These are phyloP conservation scores for Claviceps cyperi DNA, from an alignment of 2,329 filamentous ascomycete species.

Conservation along the genomic window DNA sequence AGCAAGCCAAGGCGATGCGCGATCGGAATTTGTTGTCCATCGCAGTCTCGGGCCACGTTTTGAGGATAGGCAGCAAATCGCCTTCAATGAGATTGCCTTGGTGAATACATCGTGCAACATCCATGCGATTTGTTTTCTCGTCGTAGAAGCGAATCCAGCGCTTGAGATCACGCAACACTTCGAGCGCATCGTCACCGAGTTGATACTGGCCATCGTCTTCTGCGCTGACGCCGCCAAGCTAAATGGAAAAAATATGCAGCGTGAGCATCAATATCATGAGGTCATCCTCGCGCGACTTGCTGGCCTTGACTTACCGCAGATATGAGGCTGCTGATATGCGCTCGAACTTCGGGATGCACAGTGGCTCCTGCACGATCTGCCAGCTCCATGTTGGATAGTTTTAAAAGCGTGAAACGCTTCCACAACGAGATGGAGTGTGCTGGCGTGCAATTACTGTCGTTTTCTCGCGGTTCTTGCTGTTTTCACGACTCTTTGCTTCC, in stretches of 20 bases:
- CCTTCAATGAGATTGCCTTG: conserved; percentile 86
- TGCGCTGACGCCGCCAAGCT: conserved; percentile 74
- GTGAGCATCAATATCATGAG: background rate
- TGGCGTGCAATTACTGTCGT: background rate
- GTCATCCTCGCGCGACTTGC: conserved; percentile 4
- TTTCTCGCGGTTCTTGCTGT: background rate
- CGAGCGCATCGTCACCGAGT: conserved; percentile 82
- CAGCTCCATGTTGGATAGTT: conserved; percentile 33
- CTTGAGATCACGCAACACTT: conserved; percentile 83
- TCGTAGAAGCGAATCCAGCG: conserved; percentile 93
- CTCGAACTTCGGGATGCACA: conserved; percentile 84
- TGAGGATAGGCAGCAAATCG: conserved; percentile 80
- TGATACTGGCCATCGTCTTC: conserved; percentile 73
- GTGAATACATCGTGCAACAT: conserved; percentile 83
- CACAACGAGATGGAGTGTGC: background rate
- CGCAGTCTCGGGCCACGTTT: conserved; percentile 61
- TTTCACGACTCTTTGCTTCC: background rate
- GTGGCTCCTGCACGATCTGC: conserved; percentile 39
- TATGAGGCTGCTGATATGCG: conserved; percentile 84
- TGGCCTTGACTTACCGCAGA: conserved; percentile 55
- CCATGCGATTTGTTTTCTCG: conserved; percentile 82
- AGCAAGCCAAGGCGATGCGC: conserved; percentile 67
- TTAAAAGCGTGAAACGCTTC: background rate
- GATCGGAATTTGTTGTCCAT: conserved; percentile 62
- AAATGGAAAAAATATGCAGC: background rate